Conservation (phyloP, 208 protist species). For the Kentomonas sorsogonicus region DNA sequence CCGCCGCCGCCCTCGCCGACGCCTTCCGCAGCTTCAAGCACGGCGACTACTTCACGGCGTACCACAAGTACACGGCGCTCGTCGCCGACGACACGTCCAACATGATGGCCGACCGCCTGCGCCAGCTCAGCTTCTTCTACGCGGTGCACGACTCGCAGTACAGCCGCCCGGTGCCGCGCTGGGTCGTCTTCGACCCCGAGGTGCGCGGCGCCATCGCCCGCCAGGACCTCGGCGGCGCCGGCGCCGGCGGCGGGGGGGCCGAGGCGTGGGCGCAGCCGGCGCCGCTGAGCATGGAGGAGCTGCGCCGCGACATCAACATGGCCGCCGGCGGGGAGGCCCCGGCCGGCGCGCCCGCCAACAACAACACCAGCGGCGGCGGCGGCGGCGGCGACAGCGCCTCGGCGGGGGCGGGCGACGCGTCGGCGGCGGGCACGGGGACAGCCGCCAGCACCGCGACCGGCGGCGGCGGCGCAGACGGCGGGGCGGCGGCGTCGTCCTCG, state of each 20-base stretch:
- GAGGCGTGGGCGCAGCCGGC: neutral
- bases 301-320: neutral
- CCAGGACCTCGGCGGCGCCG: neutral
- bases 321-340: neutral
- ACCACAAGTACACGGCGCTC: neutral
- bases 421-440: neutral
- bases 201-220: neutral
- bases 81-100: neutral
- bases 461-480: neutral
- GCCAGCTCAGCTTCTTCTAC: constrained; percentile 12
- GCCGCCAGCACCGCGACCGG: neutral
- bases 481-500: neutral
- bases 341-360: neutral
- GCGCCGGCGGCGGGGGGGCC: neutral
- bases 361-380: neutral
- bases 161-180: constrained; percentile 15
- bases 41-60: neutral
- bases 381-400: neutral
- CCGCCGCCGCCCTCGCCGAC: neutral
- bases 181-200: constrained; percentile 21
- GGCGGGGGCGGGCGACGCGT: neutral
- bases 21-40: neutral
- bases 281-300: neutral
- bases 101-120: constrained; percentile 8
- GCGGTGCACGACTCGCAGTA: constrained; percentile 8